These are phyloP conservation scores for Elongisporangium senticosum DNA, from an alignment of 352 stramenopile genomes.

Conservation along the genomic window DNA sequence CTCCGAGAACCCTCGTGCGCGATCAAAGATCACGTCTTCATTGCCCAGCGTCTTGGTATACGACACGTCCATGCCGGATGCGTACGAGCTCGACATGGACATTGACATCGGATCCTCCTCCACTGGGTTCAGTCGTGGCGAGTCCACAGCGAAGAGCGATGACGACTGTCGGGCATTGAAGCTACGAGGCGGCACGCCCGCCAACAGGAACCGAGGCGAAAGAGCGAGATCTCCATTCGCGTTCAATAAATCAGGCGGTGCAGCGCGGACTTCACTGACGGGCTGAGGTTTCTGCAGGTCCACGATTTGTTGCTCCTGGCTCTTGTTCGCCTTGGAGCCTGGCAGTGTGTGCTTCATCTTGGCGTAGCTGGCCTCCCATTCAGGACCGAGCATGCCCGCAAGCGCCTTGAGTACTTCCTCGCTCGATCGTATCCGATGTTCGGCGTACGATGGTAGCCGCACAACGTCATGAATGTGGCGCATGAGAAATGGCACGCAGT, in stretches of 20 bases:
- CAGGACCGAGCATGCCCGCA: conserved; percentile 61
- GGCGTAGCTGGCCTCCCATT: conserved; percentile 75
- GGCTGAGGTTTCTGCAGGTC: conserved; percentile 15
- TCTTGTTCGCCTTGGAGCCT: conserved; percentile 25
- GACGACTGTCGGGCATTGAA: conserved; percentile 22
- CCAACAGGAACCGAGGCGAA: conserved; percentile 48
- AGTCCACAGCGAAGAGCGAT: conserved; percentile 34
- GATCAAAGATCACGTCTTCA: conserved; percentile 60
- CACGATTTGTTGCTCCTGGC: conserved; percentile 15
- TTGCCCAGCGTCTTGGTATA: conserved; percentile 67
- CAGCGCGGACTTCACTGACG: conserved; percentile 26
- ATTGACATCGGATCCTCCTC: conserved; percentile 22
- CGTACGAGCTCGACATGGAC: background rate
- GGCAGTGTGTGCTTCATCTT: conserved; percentile 48
- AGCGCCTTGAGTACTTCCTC: conserved; percentile 84
- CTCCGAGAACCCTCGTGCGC: conserved; percentile 62
- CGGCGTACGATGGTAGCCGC: conserved; percentile 59
- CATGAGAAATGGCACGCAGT: conserved; percentile 83
- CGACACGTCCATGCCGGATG: conserved; percentile 21
- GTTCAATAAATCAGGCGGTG: conserved; percentile 24
- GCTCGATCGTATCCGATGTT: conserved; percentile 74
- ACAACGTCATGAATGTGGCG: conserved; percentile 84
- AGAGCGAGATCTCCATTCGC: conserved; percentile 7
- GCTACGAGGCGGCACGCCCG: conserved; percentile 35
- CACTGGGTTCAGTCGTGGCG: conserved; percentile 32